Base-by-base conservation (phyloP, 345 rosid species). In the Crucihimalaya himalaica region DNA sequence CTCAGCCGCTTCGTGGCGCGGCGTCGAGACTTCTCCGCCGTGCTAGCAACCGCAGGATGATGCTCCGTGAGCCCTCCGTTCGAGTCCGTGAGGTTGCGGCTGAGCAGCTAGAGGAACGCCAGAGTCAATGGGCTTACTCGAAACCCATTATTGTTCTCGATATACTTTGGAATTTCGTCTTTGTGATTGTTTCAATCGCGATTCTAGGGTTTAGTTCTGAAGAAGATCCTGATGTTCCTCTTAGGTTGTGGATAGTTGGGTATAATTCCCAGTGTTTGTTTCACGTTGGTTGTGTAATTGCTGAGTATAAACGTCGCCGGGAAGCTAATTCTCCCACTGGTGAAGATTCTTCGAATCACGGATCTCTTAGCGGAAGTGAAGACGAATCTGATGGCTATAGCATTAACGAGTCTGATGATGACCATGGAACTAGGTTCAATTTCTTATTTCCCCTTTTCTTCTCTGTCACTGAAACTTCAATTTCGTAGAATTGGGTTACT, bases 31-130 rank as follows among this genome's bases (percentile, higher is more conserved):
- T 91, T 62, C 81, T 94, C 39, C 92, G 97, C 28, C 86, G 85
- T 14, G 90, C 96, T 8, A 89, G 95, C 50, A 85, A 86, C 77
- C 90, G 93, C 1, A 82, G 86, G 31, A 63, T 91, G 96, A 84
- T 90, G 96, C 89, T 93, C 9, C 84, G 92, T 0, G 95, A 82
- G 62, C 89, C 95, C 0, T 94, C 98, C 15, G 84, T 88, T 32
- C 79, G 85, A 58, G 96, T 94, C 21, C 86, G 97, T 5, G 97
- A 91, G 66, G 81, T 78, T 19, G 96, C 97, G 5, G 96, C 96
- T 5, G 98, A 91, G 84, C 98, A 94, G 84, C 87, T 94, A 15
- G 96, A 91, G 76, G 92, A 82, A 77, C 81, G 88, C 10, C 97
- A 88, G 58, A 85, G 82, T 75, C 81, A 86, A 66, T 91, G 97